phyloP scores from a whole-genome alignment of 2,329 filamentous ascomycete species.

The Taxawa tesnikishii region DNA sequence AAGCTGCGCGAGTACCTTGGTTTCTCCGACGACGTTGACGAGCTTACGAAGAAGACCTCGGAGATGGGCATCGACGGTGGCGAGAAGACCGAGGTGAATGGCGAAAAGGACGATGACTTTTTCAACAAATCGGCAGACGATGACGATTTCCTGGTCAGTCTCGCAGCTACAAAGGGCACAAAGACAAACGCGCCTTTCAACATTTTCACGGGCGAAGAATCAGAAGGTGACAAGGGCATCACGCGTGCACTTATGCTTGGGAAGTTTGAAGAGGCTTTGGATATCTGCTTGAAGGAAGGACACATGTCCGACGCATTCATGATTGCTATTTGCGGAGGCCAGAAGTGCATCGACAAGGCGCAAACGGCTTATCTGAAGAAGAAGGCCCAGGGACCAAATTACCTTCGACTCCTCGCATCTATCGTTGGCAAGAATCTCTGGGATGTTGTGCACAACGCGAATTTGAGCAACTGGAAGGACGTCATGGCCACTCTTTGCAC shows the following conservation, averaged over 20 bases:
- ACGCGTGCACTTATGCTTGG: constrained; percentile 82
- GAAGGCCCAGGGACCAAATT: constrained; percentile 74
- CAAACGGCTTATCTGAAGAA: constrained; percentile 82
- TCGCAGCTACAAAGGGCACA: constrained; percentile 78
- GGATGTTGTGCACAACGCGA: constrained; percentile 95
- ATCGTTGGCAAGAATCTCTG: constrained; percentile 94
- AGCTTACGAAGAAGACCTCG: constrained; percentile 28
- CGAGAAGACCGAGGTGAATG: constrained; percentile 22
- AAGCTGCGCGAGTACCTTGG: constrained; percentile 82
- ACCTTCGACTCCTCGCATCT: constrained; percentile 77
- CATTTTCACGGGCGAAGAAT: constrained; percentile 74
- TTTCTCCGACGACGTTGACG: constrained; percentile 51
- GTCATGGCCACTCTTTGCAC: constrained; percentile 93
- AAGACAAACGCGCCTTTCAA: constrained; percentile 93
- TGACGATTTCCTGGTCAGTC: constrained; percentile 75
- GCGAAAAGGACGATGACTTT: constrained; percentile 39
- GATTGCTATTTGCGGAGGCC: constrained; percentile 91
- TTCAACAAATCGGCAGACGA: constrained; percentile 63
- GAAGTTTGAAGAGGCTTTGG: constrained; percentile 78
- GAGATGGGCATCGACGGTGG: constrained; percentile 39
- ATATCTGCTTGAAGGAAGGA: constrained; percentile 69
- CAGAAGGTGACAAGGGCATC: constrained; percentile 70
- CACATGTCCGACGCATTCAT: constrained; percentile 94
- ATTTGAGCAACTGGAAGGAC: constrained; percentile 90
- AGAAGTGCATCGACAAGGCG: constrained; percentile 86